Evolutionary conservation across 78 protist genomes (phyloP).

Genomic region (Andalucia godoyi): DNA sequence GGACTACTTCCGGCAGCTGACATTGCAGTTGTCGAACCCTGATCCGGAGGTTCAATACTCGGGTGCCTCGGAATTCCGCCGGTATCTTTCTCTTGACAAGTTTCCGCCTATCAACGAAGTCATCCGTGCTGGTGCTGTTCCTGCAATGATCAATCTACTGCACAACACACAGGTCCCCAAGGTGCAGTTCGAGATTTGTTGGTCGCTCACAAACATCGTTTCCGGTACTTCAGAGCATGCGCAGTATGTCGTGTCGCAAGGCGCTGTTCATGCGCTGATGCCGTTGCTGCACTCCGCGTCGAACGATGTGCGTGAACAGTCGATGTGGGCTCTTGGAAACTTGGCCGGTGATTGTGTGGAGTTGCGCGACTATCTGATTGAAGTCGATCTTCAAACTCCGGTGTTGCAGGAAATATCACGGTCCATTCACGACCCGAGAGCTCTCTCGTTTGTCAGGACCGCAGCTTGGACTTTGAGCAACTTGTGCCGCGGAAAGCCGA

Average conservation of each 20-base stretch:
- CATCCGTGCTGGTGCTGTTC: slow-evolving; percentile 75
- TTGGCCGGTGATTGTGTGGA: slow-evolving; percentile 90
- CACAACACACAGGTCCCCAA: slow-evolving; percentile 13
- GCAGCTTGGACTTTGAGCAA: slow-evolving; percentile 95
- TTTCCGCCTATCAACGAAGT: slow-evolving; percentile 90
- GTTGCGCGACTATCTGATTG: slow-evolving; percentile 77
- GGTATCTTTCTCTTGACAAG: slow-evolving; percentile 74
- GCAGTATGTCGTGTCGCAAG: slow-evolving; percentile 47
- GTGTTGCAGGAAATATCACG: slow-evolving; percentile 42
- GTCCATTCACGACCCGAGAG: no score
- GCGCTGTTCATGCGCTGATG: slow-evolving; percentile 83
- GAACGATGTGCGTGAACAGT: slow-evolving; percentile 88
- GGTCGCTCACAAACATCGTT: slow-evolving; percentile 98
- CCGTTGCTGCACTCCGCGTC: slow-evolving; percentile 36
- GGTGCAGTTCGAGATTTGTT: slow-evolving; percentile 88
- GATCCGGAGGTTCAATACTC: slow-evolving; percentile 14
- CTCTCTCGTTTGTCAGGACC: slow-evolving; percentile 50
- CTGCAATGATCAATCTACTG: slow-evolving; percentile 75
- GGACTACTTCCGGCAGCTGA: not conserved
- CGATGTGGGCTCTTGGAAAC: slow-evolving; percentile 97
- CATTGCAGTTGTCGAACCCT: not conserved
- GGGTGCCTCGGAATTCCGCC: slow-evolving; percentile 53
- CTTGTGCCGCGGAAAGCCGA: slow-evolving; percentile 92
- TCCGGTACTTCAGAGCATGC: slow-evolving; percentile 92
- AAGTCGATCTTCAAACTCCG: slow-evolving; percentile 35